A percentile compares a stretch with the other conserved stretches of the same genome.
Evolutionary conservation across 2,329 filamentous ascomycete genomes (phyloP).

Genomic region (Xylaria multiplex): DNA sequence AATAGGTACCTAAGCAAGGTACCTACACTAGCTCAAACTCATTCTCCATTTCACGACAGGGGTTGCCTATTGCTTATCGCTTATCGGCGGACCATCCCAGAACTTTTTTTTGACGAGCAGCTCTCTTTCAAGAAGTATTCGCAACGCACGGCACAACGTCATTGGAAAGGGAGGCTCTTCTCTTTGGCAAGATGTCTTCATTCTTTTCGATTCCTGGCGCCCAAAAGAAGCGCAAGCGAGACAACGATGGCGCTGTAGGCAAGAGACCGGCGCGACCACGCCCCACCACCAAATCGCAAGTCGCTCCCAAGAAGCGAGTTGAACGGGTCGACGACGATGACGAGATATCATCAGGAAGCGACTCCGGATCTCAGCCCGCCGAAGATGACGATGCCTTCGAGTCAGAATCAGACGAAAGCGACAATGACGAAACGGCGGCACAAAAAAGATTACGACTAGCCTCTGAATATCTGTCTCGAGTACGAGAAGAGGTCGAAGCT

Average conservation of each 20-base stretch:
- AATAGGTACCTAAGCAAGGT: not conserved
- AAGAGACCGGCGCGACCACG: slow-evolving; percentile 66
- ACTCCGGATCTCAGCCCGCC: slow-evolving; percentile 72
- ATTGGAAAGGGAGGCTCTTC: slow-evolving; percentile 42
- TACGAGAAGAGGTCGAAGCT: slow-evolving; percentile 79
- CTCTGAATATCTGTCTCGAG: slow-evolving; percentile 91
- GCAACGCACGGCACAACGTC: slow-evolving; percentile 20
- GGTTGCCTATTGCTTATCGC: slow-evolving; percentile 30
- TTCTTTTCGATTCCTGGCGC: slow-evolving; percentile 92
- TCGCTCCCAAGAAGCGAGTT: slow-evolving; percentile 57
- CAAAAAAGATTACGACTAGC: slow-evolving; percentile 88
- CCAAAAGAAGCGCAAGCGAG: slow-evolving; percentile 89
- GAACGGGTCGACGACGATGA: slow-evolving; percentile 61
- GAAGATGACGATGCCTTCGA: slow-evolving; percentile 59
- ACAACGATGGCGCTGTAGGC: slow-evolving; percentile 65
- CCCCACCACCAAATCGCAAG: slow-evolving; percentile 53
- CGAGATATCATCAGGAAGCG: slow-evolving; percentile 81
- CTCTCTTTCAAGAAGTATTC: slow-evolving; percentile 16
- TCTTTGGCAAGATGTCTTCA: slow-evolving; percentile 75
- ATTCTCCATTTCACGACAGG: slow-evolving; percentile 10
- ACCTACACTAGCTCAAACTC: not conserved
- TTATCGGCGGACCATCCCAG: slow-evolving; percentile 36
- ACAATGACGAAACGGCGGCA: slow-evolving; percentile 88
- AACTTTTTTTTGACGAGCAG: slow-evolving; percentile 39
- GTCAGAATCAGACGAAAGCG: slow-evolving; percentile 65